phyloP scores from a whole-genome alignment of 352 stramenopile species.

The Halophytophthora polymorphica region DNA sequence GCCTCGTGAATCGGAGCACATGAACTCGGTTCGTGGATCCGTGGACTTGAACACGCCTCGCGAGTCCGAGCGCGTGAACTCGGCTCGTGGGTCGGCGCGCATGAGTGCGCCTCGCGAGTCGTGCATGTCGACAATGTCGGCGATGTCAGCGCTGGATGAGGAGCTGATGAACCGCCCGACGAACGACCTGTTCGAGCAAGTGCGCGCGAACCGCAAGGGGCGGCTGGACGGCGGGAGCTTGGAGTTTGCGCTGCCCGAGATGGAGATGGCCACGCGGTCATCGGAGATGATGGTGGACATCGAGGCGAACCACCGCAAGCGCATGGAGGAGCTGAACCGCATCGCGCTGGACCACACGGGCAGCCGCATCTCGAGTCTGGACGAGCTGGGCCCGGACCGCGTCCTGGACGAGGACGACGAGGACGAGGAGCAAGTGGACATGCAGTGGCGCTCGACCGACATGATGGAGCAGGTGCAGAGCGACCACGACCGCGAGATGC shows the following conservation, averaged over 20 bases:
- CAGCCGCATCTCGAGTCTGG: slow-evolving; percentile 39
- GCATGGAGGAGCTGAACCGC: slow-evolving; percentile 54
- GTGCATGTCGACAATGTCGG: slow-evolving; percentile 16
- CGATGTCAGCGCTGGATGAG: slow-evolving; percentile 34
- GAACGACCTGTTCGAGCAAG: slow-evolving; percentile 40
- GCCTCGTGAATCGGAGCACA: too few relatives aligned
- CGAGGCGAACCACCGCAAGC: slow-evolving; percentile 40
- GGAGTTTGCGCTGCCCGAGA: slow-evolving; percentile 1
- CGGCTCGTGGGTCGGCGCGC: slow-evolving; percentile 9
- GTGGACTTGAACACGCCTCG: too few relatives aligned
- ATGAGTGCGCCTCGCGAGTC: slow-evolving; percentile 18
- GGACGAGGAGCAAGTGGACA: slow-evolving; percentile 14
- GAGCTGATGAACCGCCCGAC: slow-evolving; percentile 49
- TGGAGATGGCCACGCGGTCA: slow-evolving; percentile 21
- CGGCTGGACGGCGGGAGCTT: slow-evolving; percentile 3
- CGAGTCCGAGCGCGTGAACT: too few relatives aligned
- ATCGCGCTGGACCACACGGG: slow-evolving; percentile 48
- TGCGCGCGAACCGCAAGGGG: slow-evolving; percentile 35
- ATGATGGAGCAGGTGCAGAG: slow-evolving; percentile 46
- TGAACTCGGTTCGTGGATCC: too few relatives aligned
- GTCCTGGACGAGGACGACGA: slow-evolving; percentile 10
- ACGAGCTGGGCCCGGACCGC: slow-evolving; percentile 26
- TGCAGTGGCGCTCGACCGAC: slow-evolving; percentile 39
- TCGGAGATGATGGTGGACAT: slow-evolving; percentile 39
- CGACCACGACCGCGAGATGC: slow-evolving; percentile 46